These are phyloP conservation scores for Furcasterigmium sp. DNA, from an alignment of 2,329 filamentous ascomycete genomes.

Conservation along the genomic window DNA sequence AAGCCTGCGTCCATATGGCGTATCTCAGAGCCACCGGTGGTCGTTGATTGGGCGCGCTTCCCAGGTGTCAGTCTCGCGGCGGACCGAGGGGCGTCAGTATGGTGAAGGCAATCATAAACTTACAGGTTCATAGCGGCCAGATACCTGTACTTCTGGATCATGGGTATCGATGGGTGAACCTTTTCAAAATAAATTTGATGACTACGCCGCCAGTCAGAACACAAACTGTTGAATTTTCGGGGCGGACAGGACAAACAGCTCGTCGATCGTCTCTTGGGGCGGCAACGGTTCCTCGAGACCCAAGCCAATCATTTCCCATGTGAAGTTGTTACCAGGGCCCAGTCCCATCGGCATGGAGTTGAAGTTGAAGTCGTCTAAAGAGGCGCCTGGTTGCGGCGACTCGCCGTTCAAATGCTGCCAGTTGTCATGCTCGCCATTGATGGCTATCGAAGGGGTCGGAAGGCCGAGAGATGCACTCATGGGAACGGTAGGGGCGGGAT, in stretches of 20 bases:
- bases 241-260: conserved; percentile 51
- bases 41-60: conserved; percentile 70
- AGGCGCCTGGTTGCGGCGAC: conserved; percentile 39
- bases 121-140: conserved; percentile 81
- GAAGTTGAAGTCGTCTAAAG: conserved; percentile 56
- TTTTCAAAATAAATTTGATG: conserved; percentile 88
- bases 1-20: conserved; percentile 94
- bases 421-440: background rate
- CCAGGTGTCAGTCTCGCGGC: background rate
- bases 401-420: conserved; percentile 42
- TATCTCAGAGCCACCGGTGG: conserved; percentile 87
- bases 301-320: conserved; percentile 71
- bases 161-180: conserved; percentile 76
- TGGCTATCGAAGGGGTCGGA: background rate
- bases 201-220: conserved; percentile 28
- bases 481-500: background rate
- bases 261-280: conserved; percentile 64
- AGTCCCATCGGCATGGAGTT: conserved; percentile 40
- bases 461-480: background rate
- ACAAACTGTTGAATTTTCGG: conserved; percentile 10
- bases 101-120: conserved; percentile 19
- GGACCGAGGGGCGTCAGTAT: no score
- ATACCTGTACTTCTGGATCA: conserved; percentile 87
- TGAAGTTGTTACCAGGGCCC: conserved; percentile 52
- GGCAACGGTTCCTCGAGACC: conserved; percentile 56